phyloP scores from a whole-genome alignment of 768 basidiomycete species.

The Omphalotus guepiniiformis region DNA sequence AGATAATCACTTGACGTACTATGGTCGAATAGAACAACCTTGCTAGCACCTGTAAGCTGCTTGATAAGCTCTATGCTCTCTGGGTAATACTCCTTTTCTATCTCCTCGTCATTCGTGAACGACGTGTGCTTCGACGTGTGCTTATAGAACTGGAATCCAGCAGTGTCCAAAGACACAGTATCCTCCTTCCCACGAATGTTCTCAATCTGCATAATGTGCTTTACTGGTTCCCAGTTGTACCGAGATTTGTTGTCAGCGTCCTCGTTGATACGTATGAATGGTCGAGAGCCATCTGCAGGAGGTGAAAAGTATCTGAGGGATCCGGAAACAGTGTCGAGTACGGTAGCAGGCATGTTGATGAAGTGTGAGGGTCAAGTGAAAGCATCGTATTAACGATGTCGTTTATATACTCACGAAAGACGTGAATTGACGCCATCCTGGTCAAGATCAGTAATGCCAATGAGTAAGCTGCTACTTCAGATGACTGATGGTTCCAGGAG shows the following conservation, averaged over 20 bases:
- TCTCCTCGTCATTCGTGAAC: conserved; percentile 32
- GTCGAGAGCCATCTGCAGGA: conserved; percentile 25
- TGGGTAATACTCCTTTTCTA: conserved; percentile 37
- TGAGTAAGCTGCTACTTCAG: no score
- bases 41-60: conserved; percentile 37
- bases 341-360: conserved; percentile 6
- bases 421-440: no score
- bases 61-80: conserved; percentile 40
- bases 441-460: no score
- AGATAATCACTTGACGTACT: conserved; percentile 24
- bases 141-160: conserved; percentile 32
- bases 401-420: no score
- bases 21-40: conserved; percentile 41
- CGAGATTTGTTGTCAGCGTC: conserved; percentile 23
- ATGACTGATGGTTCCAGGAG: no score
- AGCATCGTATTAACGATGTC: no score
- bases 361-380: no score
- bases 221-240: conserved; percentile 4
- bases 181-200: conserved; percentile 37
- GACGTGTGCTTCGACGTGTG: conserved; percentile 23
- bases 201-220: conserved; percentile 25
- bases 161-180: conserved; percentile 27
- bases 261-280: conserved; percentile 24
- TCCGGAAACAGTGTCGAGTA: conserved; percentile 3
- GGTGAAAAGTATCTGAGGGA: conserved; percentile 11